These are phyloP conservation scores for Spongispora temasekensis DNA, from an alignment of 1,284 basidiomycete genomes.

Conservation along the genomic window DNA sequence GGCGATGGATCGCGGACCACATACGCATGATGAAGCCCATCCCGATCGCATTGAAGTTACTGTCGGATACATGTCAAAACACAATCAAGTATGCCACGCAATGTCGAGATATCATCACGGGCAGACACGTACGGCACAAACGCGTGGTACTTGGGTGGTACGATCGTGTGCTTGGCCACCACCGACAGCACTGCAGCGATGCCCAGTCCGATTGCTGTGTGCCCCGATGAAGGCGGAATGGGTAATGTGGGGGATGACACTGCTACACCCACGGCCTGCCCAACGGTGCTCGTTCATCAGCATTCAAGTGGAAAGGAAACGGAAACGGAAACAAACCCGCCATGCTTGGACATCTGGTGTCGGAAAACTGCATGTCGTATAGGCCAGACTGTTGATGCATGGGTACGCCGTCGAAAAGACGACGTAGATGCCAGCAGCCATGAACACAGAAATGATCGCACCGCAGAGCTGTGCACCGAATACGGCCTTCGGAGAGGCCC, in stretches of 20 bases:
- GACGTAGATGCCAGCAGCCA: constrained; percentile 6
- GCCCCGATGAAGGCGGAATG: constrained; percentile 7
- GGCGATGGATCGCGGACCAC: too few species aligned
- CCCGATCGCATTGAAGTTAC: constrained; percentile 3
- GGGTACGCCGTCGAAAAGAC: constrained; percentile 62
- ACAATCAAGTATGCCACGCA: too few species aligned
- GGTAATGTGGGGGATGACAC: constrained; percentile 3
- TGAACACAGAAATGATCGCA: constrained; percentile 6
- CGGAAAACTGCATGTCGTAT: constrained; percentile 23
- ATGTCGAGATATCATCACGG: too few species aligned
- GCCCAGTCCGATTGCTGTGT: constrained; percentile 2
- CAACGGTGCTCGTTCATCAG: too few species aligned
- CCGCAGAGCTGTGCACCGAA: constrained; percentile 58
- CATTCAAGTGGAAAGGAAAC: not conserved
- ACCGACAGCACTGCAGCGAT: constrained; percentile 7
- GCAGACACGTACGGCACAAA: constrained; percentile 12
- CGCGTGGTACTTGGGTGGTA: constrained; percentile 7
- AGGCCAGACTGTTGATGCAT: constrained; percentile 52
- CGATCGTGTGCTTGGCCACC: constrained; percentile 6
- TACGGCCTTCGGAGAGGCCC: constrained; percentile 69
- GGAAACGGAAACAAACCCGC: constrained; percentile 22
- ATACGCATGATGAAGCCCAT: not conserved
- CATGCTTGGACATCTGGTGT: constrained; percentile 23
- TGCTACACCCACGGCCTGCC: not conserved
- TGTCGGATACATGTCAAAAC: not conserved